Evolutionary conservation across 768 basidiomycete genomes (phyloP), one percentile per base, ranked within the genome.

Genomic region (Gloeopeniophorella convolvens): DNA sequence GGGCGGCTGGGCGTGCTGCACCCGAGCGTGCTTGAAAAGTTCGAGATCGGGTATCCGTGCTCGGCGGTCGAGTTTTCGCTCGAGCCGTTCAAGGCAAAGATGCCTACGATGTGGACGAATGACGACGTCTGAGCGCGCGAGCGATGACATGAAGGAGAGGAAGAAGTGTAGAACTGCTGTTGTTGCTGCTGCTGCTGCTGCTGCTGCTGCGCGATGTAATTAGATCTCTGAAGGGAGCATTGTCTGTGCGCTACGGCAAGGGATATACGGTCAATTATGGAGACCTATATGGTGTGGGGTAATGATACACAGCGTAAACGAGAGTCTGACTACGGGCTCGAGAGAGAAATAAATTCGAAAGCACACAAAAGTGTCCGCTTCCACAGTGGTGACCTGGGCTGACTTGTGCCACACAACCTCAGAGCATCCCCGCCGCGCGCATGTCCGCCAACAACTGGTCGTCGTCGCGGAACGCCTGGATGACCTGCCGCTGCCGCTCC

Each of bases 1-100:
- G 96, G 96, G 35, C 79, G 74, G n/a, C 71, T 99, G 51, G 96
- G 96, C 24, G 89, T 97, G 59, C 72, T 99, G 44, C 95, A 99
- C 66, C 96, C 96, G 8, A 78, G 71, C 5, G 96, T 98, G 4
- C 72, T 99, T 49, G 80, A 82, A 60, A 92, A 90, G 63, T 99
- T 95, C 67, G 94, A 98, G 67, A 85, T 98, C 55, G 79, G 78
- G 34, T 94, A 89, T 70, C 95, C 95, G 16, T 97, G 94, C 70
- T 97, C 94, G 28, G 85, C 85, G 6, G 70, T 99, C 48, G 95
- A 99, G 74, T 92, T 99, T 66, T 85, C 84, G 26, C 74, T 97
- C 37, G 94, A 97, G 67, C 89, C 89, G n/a, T 91, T 99, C 76
- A 83, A 87, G 72, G 88, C 84, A 67, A 73, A 76, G 58, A 74